Percentiles rank a stretch among this genome's conserved stretches.
phyloP scores from a whole-genome alignment of 1,284 basidiomycete genomes.

The Marasmius oreades region DNA sequence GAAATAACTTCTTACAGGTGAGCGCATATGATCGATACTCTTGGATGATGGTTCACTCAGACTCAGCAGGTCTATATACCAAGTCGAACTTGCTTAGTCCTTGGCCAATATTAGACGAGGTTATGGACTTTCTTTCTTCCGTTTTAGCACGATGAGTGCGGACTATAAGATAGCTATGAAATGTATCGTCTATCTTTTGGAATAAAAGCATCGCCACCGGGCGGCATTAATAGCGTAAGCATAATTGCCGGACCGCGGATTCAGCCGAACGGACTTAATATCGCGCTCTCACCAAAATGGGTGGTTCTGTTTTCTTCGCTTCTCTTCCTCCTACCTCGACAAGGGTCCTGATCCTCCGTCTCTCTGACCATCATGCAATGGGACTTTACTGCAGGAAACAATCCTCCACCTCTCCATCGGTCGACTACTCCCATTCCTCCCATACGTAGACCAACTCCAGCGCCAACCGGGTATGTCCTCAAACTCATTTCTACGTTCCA shows the following conservation, averaged over 20 bases:
- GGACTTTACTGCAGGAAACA: slow-evolving; percentile 2
- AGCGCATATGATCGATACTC: slow-evolving; percentile 15
- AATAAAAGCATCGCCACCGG: no score
- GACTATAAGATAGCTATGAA: background rate
- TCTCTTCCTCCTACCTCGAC: no score
- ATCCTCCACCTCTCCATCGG: background rate
- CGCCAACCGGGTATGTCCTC: background rate
- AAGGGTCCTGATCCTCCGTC: no score
- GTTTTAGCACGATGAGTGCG: background rate
- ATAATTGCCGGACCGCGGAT: no score
- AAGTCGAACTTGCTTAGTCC: slow-evolving; percentile 69
- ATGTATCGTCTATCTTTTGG: no score
- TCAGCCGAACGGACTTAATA: no score
- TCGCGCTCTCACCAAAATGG: no score
- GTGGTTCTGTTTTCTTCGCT: no score
- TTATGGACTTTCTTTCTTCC: background rate
- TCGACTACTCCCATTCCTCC: background rate
- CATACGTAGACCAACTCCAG: background rate
- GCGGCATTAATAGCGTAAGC: no score
- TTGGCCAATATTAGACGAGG: slow-evolving; percentile 41
- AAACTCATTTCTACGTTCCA: background rate
- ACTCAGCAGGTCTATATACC: slow-evolving; percentile 74
- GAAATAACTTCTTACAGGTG: slow-evolving; percentile 88
- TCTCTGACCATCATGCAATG: background rate
- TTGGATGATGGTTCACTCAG: slow-evolving; percentile 9